Evolutionary conservation across 2,329 filamentous ascomycete genomes (phyloP).

Genomic region (Penicillium sp.): DNA sequence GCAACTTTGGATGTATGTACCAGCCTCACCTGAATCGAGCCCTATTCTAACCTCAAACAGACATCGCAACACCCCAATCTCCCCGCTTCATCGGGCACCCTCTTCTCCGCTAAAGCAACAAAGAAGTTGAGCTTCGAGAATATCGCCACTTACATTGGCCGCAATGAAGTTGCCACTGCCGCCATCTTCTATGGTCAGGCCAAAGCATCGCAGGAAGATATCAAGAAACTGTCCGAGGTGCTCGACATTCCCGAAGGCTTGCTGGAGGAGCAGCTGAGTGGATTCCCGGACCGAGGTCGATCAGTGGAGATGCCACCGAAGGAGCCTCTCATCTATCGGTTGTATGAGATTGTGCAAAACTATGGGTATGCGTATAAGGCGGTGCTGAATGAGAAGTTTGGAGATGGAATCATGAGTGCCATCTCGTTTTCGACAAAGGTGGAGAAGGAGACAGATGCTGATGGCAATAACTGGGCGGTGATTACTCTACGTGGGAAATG

Average conservation of each 20-base stretch:
- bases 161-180: slow-evolving; percentile 80
- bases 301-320: slow-evolving; percentile 79
- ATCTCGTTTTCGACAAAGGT: slow-evolving; percentile 89
- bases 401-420: slow-evolving; percentile 94
- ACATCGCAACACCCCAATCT: slow-evolving; percentile 55
- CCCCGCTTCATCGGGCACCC: slow-evolving; percentile 66
- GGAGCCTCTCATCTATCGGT: slow-evolving; percentile 82
- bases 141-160: slow-evolving; percentile 70
- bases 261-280: slow-evolving; percentile 64
- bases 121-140: slow-evolving; percentile 76
- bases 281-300: slow-evolving; percentile 77
- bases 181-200: slow-evolving; percentile 90
- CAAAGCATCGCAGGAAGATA: slow-evolving; percentile 68
- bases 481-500: slow-evolving; percentile 84
- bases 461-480: slow-evolving; percentile 77
- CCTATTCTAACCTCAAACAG: slow-evolving; percentile 19
- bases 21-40: neutral
- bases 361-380: slow-evolving; percentile 97
- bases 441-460: slow-evolving; percentile 86
- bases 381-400: slow-evolving; percentile 91
- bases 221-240: slow-evolving; percentile 63
- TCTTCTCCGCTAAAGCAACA: slow-evolving; percentile 77
- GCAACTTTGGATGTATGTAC: slow-evolving; percentile 45
- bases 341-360: slow-evolving; percentile 95
- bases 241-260: slow-evolving; percentile 59